Evolutionary conservation across 2,329 filamentous ascomycete species (phyloP).

Genomic region (Calonectria fujianensis): DNA sequence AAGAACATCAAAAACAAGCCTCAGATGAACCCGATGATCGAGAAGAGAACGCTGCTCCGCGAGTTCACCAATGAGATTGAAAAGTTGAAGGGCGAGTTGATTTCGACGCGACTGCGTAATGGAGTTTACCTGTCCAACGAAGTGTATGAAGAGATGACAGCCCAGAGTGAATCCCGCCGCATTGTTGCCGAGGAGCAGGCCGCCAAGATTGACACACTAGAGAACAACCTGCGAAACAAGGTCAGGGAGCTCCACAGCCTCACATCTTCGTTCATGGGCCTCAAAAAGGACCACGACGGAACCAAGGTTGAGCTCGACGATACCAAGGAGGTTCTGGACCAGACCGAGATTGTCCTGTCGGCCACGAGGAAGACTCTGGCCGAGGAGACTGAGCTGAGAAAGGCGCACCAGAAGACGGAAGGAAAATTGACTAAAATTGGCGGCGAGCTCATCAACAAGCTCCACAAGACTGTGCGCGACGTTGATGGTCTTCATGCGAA

Average conservation of each 20-base stretch:
- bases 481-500: constrained; percentile 90
- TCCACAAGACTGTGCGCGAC: constrained; percentile 86
- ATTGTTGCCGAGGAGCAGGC: constrained; percentile 95
- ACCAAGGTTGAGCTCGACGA: constrained; percentile 83
- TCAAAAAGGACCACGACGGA: constrained; percentile 93
- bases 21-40: constrained; percentile 92
- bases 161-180: constrained; percentile 91
- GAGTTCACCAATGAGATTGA: constrained; percentile 97
- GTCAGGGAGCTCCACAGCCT: constrained; percentile 92
- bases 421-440: constrained; percentile 84
- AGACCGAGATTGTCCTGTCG: constrained; percentile 89
- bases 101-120: constrained; percentile 93
- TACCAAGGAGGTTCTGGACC: constrained; percentile 87
- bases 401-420: constrained; percentile 92
- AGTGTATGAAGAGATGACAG: constrained; percentile 91
- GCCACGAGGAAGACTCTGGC: constrained; percentile 85
- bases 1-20: constrained; percentile 99
- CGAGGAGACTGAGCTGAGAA: constrained; percentile 86
- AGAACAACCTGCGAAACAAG: constrained; percentile 92
- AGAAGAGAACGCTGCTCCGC: constrained; percentile 92
- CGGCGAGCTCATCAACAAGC: constrained; percentile 83
- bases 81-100: constrained; percentile 93
- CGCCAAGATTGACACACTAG: constrained; percentile 93
- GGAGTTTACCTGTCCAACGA: constrained; percentile 95
- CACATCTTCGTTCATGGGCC: constrained; percentile 88